Evolutionary conservation across 805 yeast species (phyloP), one percentile per base, ranked within the genome.

Genomic region (Saccharomycopsis javanensis): DNA sequence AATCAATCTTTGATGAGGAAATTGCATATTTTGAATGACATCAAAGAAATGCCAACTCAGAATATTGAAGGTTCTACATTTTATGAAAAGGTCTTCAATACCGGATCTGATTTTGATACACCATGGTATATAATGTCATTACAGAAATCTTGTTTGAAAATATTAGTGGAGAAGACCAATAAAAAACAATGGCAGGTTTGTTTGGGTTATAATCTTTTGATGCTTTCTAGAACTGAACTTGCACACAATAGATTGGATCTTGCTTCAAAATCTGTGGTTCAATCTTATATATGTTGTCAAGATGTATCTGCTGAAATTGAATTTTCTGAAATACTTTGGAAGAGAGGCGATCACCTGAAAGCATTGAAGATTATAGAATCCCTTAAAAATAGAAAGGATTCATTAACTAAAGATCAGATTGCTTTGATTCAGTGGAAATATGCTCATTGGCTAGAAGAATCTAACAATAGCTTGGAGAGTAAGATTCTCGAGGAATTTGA

Each of bases 391-490:
- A 75, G 8, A 61, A 63, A 2, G 7, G 30, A 27, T 2, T 8
- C 50, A 5, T 20, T 35, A 16, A 35, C 34, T 16, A 15, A 23
- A 15, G 50, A 53, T 37, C 56, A 54, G 18, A 16, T 38, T 45
- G 54, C 59, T 7, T 20, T 74, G 53, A 79, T 82, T n/a, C 86
- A 87, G 55, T 71, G 91, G 52, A 83, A 84, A 58, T 88, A 88
- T 66, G 88, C 97, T 0, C 81, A 83, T 61, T 94, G 98, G 98
- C 72, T 90, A 16, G 96, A 90, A 65, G 75, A 75, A 35, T 87
- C 97, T 0, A 91, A 89, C 54, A 91, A 88, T 66, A 85, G 90
- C 33, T 83, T 89, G 7, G 82, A 95, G 7, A 79, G 77, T 15
- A 83, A 82, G 35, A 86, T 94, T 38, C 78, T 86, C 20, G 77